Evolutionary conservation across 169 alveolate species (phyloP), one percentile per base, ranked within the genome.

Genomic region (Perkinsus olseni): DNA sequence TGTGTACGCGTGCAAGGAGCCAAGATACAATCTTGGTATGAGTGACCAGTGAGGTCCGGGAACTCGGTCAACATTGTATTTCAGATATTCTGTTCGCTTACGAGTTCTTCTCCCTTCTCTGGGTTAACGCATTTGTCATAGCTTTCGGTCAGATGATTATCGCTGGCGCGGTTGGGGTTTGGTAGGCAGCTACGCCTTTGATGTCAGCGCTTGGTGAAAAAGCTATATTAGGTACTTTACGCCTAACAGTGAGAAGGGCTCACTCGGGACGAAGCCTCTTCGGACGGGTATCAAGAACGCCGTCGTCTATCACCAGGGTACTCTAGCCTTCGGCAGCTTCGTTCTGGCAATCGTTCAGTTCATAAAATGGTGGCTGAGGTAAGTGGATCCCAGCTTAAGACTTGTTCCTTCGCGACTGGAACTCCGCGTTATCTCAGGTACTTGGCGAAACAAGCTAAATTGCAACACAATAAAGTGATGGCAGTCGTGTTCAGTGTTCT

Each of bases 241-340:
- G 39, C 93, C 91, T 36, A 93, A 45, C 91, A 92, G 91, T 95
- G 95, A 74, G 91, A 92, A 92, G 96, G 82, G 82, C 82, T 62
- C 96, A 11, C 93, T 94, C 39, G 98, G 96, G 92, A 97, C 95
- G 40, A 96, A 96, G 45, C 94, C 96, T 13, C 94, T 95, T 45
- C 91, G 95, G 39, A 95, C 93, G 21, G 95, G 95, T 48, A 92
- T 97, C 91, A 94, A 93, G 92, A 94, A 97, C 95, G 96, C 96
- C 91, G 91, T 96, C 39, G 94, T 97, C 92, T 97, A 96, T 94
- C 99, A 97, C 94, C 93, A 97, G 62, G 99, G 99, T 28, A 95
- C 98, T 0, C 93, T 97, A 31, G 98, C 98, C 51, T 97, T 98
- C 93, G 99, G 99, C 40, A 94, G 98, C 31, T 94, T 97, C 51